These are phyloP conservation scores for Euphrasia arctica DNA, from an alignment of 305 asterid genomes.

Conservation along the genomic window DNA sequence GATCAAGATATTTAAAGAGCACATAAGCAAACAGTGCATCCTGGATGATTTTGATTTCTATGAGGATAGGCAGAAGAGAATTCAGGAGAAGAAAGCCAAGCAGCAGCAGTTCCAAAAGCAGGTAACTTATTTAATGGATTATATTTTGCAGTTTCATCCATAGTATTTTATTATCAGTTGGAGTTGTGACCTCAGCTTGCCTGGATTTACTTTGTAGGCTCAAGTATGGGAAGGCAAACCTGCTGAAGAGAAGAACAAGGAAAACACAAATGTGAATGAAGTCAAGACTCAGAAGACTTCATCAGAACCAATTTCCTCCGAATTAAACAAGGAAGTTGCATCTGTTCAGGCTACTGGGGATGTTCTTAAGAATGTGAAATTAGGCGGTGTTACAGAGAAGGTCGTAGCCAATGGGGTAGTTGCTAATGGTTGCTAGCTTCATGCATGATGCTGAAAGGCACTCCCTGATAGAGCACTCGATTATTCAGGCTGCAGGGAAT, in stretches of 20 bases:
- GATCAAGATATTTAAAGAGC: conserved; percentile 54
- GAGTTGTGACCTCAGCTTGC: background rate
- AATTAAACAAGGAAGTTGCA: background rate
- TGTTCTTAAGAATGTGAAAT: background rate
- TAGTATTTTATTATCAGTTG: background rate
- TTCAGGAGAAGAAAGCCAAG: conserved; percentile 55
- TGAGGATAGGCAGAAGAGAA: conserved; percentile 63
- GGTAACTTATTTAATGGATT: conserved; percentile 22
- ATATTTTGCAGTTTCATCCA: background rate
- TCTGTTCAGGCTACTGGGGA: background rate
- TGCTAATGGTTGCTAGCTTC: conserved; percentile 2
- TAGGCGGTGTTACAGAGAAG: background rate
- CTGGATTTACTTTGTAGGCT: conserved; percentile 22
- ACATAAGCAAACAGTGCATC: conserved; percentile 48
- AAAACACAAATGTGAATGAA: conserved; percentile 23
- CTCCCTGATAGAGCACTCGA: background rate
- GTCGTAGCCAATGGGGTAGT: background rate
- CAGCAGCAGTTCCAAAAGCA: conserved; percentile 48
- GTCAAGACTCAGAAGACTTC: conserved; percentile 18
- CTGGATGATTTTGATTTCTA: conserved; percentile 69
- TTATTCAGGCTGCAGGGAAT: background rate
- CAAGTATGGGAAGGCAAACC: conserved; percentile 44
- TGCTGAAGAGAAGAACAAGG: conserved; percentile 35
- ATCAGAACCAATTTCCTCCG: background rate
- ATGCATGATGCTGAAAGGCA: background rate